Evolutionary conservation across 163 green algal species (phyloP).

Genomic region (Smithsoniella earleae): DNA sequence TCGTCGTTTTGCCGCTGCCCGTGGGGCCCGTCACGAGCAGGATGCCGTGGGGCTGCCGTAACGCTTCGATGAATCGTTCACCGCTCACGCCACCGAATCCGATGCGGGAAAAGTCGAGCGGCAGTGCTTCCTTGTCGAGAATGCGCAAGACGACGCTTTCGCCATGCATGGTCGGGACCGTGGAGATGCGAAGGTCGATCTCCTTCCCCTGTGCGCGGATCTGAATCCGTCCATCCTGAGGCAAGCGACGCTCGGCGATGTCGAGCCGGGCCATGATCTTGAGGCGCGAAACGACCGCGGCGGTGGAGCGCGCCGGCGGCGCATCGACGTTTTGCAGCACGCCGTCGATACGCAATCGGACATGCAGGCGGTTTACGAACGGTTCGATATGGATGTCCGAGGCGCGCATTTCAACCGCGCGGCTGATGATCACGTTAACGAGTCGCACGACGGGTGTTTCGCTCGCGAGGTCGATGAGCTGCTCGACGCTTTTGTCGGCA

Average conservation of each 20-base stretch:
- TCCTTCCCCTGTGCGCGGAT: not conserved
- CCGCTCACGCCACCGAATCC: not conserved
- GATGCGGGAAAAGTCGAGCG: not conserved
- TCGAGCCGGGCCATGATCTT: not conserved
- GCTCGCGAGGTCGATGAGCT: too few species aligned
- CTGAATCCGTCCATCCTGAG: conserved; percentile 16
- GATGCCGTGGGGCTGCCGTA: not conserved
- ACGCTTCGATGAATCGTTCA: not conserved
- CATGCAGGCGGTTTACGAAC: too few species aligned
- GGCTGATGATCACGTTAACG: too few species aligned
- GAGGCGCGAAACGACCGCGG: not conserved
- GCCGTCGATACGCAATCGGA: not conserved
- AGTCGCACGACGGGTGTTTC: too few species aligned
- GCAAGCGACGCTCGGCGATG: not conserved
- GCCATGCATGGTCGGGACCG: not conserved
- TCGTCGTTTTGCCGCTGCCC: too few species aligned
- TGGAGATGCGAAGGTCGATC: conserved; percentile 1
- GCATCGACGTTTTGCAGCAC: not conserved
- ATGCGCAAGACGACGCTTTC: not conserved
- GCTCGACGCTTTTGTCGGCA: too few species aligned
- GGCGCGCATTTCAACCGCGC: too few species aligned
- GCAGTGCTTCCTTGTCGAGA: not conserved
- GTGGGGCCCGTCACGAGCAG: not conserved
- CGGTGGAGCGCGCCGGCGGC: not conserved
- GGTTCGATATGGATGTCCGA: too few species aligned